A percentile compares a stretch with the other conserved stretches of the same genome.
phyloP scores from a whole-genome alignment of 2,329 filamentous ascomycete species.

The Pseudocercospora fuligena region DNA sequence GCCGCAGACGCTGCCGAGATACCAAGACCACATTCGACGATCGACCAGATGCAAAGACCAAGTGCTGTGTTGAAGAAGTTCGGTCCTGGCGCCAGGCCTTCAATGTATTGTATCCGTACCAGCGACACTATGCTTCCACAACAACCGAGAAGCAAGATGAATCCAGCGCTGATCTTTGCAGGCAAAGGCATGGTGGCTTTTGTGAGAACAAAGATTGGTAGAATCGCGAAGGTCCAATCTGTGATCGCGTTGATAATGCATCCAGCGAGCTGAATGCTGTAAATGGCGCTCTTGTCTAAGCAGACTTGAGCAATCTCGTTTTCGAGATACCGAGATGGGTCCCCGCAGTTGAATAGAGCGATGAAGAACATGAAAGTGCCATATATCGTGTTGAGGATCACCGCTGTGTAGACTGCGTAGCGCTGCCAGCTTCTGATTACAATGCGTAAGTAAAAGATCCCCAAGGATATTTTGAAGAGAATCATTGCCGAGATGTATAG shows the following conservation, averaged over 20 bases:
- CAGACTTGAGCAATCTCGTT: slow-evolving; percentile 31
- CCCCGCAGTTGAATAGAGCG: slow-evolving; percentile 40
- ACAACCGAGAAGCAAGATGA: slow-evolving; percentile 47
- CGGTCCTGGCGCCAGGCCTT: slow-evolving; percentile 23
- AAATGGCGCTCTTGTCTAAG: slow-evolving; percentile 22
- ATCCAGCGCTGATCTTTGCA: slow-evolving; percentile 47
- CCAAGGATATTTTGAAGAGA: slow-evolving; percentile 51
- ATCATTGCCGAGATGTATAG: slow-evolving; percentile 49
- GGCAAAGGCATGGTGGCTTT: slow-evolving; percentile 47
- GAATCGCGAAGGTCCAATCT: slow-evolving; percentile 43
- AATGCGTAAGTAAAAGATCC: slow-evolving; percentile 52
- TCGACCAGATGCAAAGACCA: slow-evolving; percentile 39
- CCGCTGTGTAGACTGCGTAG: slow-evolving; percentile 33
- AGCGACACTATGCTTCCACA: slow-evolving; percentile 34
- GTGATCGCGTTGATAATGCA: slow-evolving; percentile 44
- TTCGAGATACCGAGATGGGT: slow-evolving; percentile 29
- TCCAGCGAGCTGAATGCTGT: slow-evolving; percentile 31
- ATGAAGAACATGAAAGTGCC: slow-evolving; percentile 41
- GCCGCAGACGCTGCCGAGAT: slow-evolving; percentile 42
- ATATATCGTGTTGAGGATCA: slow-evolving; percentile 41
- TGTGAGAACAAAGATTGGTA: slow-evolving; percentile 48
- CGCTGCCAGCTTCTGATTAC: slow-evolving; percentile 47
- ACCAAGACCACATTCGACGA: slow-evolving; percentile 43
- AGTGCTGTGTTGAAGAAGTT: slow-evolving; percentile 35
- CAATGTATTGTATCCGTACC: slow-evolving; percentile 34